Conservation (phyloP, 768 basidiomycete species). For the Auricularia sp. region DNA sequence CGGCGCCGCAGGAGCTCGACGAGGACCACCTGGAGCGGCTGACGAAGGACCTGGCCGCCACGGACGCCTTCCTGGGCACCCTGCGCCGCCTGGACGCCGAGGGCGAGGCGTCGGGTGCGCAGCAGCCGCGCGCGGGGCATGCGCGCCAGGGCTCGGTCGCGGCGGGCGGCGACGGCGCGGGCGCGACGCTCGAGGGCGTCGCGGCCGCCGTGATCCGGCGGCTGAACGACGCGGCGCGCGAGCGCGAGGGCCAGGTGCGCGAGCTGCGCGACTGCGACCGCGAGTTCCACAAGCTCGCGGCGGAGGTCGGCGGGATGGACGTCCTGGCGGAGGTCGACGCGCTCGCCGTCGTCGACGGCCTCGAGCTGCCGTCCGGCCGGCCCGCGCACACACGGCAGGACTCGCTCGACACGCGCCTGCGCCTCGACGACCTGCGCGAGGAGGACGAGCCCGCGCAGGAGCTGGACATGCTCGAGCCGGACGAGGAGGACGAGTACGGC, state of each 20-base stretch:
- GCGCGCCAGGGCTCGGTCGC: constrained; percentile 12
- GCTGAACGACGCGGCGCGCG: constrained; percentile 63
- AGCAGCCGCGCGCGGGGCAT: constrained; percentile 27
- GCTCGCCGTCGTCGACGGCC: constrained; percentile 38
- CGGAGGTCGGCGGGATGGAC: constrained; percentile 69
- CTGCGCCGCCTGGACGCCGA: constrained; percentile 62
- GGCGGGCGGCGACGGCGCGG: constrained; percentile 8
- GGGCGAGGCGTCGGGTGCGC: constrained; percentile 10
- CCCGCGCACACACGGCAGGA: constrained; percentile 12
- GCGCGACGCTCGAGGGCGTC: constrained; percentile 46
- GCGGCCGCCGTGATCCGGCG: constrained; percentile 70
- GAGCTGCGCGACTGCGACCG: constrained; percentile 70
- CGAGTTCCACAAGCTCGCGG: constrained; percentile 66
- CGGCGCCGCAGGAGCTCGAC: constrained; percentile 16
- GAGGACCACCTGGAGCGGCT: constrained; percentile 65
- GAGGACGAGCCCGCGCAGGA: constrained; percentile 32
- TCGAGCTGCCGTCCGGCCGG: constrained; percentile 16
- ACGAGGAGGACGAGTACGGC: constrained; percentile 37
- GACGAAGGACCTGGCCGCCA: constrained; percentile 63
- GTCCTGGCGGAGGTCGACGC: constrained; percentile 60
- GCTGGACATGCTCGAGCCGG: constrained; percentile 36
- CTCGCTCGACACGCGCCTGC: background rate
- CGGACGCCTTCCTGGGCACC: constrained; percentile 65
- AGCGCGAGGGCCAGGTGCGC: constrained; percentile 74
- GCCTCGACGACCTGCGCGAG: background rate